Evolutionary conservation across 106 monocot genomes (phyloP), one percentile per base, ranked within the genome.

Genomic region (Acorus calamus): DNA sequence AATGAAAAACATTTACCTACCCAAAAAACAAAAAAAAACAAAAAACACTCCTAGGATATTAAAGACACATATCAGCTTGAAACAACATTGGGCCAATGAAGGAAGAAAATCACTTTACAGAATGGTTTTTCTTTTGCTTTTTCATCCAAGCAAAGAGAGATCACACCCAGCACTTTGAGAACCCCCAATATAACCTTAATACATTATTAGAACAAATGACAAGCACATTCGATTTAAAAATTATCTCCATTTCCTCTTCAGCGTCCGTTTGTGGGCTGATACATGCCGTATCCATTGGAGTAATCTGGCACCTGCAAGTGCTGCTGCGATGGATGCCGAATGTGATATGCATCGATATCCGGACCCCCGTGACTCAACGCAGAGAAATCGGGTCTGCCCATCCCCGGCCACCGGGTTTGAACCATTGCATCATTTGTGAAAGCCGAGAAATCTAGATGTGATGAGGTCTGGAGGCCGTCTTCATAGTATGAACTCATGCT

Each of bases 381-480:
- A 8, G 76, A 28, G 5, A 54, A 60, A 59, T 85, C 82, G 9
- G 77, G 28, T 28, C 28, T 28, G 28, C 28, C 28, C 52, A 43
- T 44, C 61, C 50, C 66, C 49, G 74, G 79, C 89, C 88, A 89
- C 62, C 79, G 81, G 71, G 63, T 79, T 51, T 65, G 77, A 67
- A 81, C 13, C 71, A 79, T 6, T 0, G 76, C 77, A 42, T 81
- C 84, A 53, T 66, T 75, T 3, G 73, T 58, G 46, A 78, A 88
- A 11, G 56, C 65, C 4, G 80, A 63, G 7, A 71, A 62, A 71
- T 86, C 78, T 9, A 71, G 2, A 6, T 72, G 73, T 48, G 59
- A 43, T 44, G 49, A 67, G 13, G 59, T 72, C 8, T 70, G 71
- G 12, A 64, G 63, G 4, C 62, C 4, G 5, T 66, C 77, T 11